Evolutionary conservation across 1,139 yeast species (phyloP), one percentile per base, ranked within the genome.

Genomic region (Wickerhamomyces sp.): DNA sequence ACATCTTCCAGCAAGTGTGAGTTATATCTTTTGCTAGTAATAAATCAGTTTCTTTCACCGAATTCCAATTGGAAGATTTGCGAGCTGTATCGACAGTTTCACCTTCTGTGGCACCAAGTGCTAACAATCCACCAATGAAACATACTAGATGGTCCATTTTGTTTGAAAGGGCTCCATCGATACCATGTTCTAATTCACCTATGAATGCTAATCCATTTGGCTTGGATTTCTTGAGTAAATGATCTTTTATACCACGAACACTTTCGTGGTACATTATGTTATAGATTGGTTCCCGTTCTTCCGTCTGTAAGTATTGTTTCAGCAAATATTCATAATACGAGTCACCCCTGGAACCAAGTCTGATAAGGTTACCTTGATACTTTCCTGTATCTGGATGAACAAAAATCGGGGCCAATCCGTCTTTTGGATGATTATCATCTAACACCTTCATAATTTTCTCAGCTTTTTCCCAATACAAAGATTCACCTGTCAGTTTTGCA

Each of bases 121-220:
- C 95, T 47, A 89, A 74, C 52, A 86, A 72, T 0, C 97, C 97
- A 41, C 96, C 96, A 56, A 87, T 80, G 64, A 88, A 89, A 61
- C 97, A 90, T 18, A 88, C 97, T 48, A 88, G 68, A 62, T 90
- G 97, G 58, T 90, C 97, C 96, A 90, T 88, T 59, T 88, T 89
- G 16, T 79, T 67, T n/a, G 83, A 76, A 7, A 82, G 61, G 2
- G 67, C 64, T 0, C 81, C 81, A 13, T 60, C 64, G 16, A 87
- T 56, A 8, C 97, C 97, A 26, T 62, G 52, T 20, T 83, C 87
- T 38, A 78, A 71, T 60, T 90, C 97, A 12, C 96, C 96, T 45
- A 90, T 71, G 56, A 70, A 90, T 0, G 83, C 73, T 31, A 84
- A 67, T 3, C 74, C 74, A 48, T 65, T 75, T 7, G 96, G 95